Conservation (phyloP, 768 basidiomycete genomes). For the Psilocybe azurescens region DNA sequence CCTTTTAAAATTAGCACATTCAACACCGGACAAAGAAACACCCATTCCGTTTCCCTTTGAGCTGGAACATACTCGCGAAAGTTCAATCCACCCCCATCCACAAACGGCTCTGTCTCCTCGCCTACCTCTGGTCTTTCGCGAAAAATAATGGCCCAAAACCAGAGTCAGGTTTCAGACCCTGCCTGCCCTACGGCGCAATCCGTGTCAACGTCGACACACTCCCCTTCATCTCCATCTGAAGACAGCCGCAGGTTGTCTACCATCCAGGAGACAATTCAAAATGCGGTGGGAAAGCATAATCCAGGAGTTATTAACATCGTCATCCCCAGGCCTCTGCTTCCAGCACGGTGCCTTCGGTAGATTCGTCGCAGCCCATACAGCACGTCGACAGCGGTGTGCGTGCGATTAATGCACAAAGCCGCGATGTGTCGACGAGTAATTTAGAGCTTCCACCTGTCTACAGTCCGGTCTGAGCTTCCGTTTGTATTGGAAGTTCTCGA, state of each 20-base stretch:
- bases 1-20: not conserved
- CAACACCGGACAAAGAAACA: not conserved
- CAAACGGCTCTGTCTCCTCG: not conserved
- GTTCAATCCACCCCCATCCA: not conserved
- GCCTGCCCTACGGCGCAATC: not conserved
- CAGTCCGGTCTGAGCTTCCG: constrained; percentile 25
- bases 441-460: constrained; percentile 39
- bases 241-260: not conserved
- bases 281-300: not conserved
- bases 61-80: not conserved
- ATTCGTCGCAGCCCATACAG: constrained; percentile 16
- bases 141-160: not conserved
- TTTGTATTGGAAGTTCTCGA: not conserved
- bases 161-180: not conserved
- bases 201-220: not conserved
- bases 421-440: constrained; percentile 1
- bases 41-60: not conserved
- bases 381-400: constrained; percentile 37
- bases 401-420: constrained; percentile 10
- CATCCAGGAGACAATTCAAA: not conserved
- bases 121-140: not conserved
- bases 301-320: not conserved
- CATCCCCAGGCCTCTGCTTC: not conserved
- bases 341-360: not conserved
- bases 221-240: not conserved